Conservation (phyloP, 129 eudicot genomes). For the Daucus carota region DNA sequence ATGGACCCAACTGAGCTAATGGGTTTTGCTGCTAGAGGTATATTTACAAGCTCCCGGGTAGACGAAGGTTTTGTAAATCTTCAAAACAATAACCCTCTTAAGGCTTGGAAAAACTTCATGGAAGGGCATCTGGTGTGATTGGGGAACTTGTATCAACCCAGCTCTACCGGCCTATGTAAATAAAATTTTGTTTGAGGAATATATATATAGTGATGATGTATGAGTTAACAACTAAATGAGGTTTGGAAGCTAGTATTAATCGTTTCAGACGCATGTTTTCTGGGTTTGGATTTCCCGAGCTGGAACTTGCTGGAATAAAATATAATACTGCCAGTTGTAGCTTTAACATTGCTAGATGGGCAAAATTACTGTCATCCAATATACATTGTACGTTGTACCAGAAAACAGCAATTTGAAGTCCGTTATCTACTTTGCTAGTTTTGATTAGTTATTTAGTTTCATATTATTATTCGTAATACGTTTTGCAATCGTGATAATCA, state of each 20-base stretch:
- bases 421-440: no score
- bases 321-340: neutral
- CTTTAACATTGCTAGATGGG: neutral
- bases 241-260: neutral
- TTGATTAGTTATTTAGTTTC: no score
- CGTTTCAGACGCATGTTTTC: neutral
- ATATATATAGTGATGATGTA: neutral
- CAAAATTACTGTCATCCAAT: neutral
- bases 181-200: neutral
- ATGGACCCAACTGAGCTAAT: slow-evolving; percentile 48
- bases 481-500: no score
- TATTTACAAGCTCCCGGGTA: slow-evolving; percentile 26
- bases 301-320: neutral
- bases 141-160: slow-evolving; percentile 2
- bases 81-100: slow-evolving; percentile 31
- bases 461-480: no score
- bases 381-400: no score
- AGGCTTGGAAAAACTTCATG: slow-evolving; percentile 47
- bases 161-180: neutral
- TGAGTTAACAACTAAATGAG: neutral
- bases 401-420: no score
- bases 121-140: slow-evolving; percentile 23
- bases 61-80: slow-evolving; percentile 14
- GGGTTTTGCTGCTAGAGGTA: slow-evolving; percentile 63
- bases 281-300: neutral